phyloP scores from a whole-genome alignment of 805 yeast species.

The Lachancea sp. region DNA sequence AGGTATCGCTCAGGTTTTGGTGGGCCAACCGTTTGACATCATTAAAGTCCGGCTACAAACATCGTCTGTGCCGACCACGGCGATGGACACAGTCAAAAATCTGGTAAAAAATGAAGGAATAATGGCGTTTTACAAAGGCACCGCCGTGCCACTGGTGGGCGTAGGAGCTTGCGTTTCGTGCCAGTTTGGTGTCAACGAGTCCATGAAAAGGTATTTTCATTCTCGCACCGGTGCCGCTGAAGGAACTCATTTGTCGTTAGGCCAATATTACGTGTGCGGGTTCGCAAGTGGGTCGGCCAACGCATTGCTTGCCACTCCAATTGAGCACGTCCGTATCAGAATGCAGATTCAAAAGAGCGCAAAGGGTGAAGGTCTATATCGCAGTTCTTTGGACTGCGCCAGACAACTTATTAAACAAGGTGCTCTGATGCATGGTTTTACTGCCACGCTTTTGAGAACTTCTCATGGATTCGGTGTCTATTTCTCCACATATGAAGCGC shows the following conservation, averaged over 20 bases:
- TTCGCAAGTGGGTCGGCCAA: conserved; percentile 91
- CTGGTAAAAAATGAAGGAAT: conserved; percentile 77
- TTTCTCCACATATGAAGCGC: conserved; percentile 84
- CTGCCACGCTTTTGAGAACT: conserved; percentile 80
- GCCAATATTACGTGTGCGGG: conserved; percentile 81
- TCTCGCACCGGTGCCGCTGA: neutral
- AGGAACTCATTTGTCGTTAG: conserved; percentile 29
- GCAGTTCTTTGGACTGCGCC: conserved; percentile 42
- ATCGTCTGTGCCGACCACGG: conserved; percentile 64
- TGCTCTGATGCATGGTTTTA: conserved; percentile 73
- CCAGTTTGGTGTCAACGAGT: conserved; percentile 92
- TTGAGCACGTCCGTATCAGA: conserved; percentile 90
- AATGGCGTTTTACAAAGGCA: conserved; percentile 85
- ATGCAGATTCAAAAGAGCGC: conserved; percentile 61
- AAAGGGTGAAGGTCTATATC: conserved; percentile 38
- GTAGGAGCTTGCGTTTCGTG: conserved; percentile 98
- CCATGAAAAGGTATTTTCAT: conserved; percentile 73
- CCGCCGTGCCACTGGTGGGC: conserved; percentile 86
- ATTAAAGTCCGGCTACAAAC: conserved; percentile 90
- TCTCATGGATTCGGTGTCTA: conserved; percentile 84
- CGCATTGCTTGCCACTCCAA: conserved; percentile 85
- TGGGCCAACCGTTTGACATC: conserved; percentile 95
- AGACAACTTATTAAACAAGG: conserved; percentile 46
- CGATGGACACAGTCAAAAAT: conserved; percentile 69
- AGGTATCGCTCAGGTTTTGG: conserved; percentile 90